phyloP scores from a whole-genome alignment of 441 rosid species.

The Pelargonium fulgidum region DNA sequence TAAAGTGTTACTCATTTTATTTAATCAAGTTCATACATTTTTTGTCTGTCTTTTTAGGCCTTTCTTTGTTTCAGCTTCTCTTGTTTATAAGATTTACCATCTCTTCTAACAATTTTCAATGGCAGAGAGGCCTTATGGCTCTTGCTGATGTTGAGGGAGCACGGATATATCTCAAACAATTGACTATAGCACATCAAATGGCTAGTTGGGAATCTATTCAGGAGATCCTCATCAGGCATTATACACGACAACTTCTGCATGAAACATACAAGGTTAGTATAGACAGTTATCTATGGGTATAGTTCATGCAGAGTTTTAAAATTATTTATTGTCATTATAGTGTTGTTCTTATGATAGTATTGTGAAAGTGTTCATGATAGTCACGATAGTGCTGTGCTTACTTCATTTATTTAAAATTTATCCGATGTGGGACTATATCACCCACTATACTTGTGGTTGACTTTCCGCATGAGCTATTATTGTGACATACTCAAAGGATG shows the following conservation, averaged over 20 bases:
- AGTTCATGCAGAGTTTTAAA: background rate
- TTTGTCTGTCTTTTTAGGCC: background rate
- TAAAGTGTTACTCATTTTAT: background rate
- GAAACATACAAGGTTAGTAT: slow-evolving; percentile 86
- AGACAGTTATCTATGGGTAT: slow-evolving; percentile 1
- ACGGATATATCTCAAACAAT: slow-evolving; percentile 71
- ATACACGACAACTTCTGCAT: slow-evolving; percentile 79
- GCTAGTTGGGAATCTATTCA: slow-evolving; percentile 93
- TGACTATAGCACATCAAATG: slow-evolving; percentile 80
- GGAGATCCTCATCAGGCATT: slow-evolving; percentile 82
- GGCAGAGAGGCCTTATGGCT: slow-evolving; percentile 94
- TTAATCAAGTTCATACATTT: background rate
- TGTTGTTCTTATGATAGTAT: no score
- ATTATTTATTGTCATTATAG: background rate
- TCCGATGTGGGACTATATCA: no score
- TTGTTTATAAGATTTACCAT: background rate
- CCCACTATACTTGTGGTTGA: no score
- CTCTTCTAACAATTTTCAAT: slow-evolving; percentile 12
- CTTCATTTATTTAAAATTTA: no score
- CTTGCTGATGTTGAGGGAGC: slow-evolving; percentile 98
- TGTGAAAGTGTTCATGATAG: background rate
- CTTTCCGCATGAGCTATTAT: no score
- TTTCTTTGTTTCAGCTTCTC: background rate
- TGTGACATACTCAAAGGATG: no score
- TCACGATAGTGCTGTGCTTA: background rate